Conservation (phyloP, 108 stramenopile genomes). For the Poteriospumella lacustris region DNA sequence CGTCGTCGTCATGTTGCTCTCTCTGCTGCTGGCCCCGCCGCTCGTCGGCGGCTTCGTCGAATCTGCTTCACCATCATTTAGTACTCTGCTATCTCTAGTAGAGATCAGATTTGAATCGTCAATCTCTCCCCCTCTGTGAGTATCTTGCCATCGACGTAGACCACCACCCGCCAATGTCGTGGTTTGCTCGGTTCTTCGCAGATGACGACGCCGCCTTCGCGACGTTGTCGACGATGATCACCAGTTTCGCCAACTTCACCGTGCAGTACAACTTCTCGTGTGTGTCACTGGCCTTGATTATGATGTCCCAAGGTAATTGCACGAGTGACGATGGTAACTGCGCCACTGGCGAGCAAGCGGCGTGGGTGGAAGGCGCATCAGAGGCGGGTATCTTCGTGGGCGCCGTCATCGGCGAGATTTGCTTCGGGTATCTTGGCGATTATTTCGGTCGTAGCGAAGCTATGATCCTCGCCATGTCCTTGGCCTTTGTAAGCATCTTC, state of each 20-base stretch:
- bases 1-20: no score
- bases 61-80: no score
- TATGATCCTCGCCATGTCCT: neutral
- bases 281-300: neutral
- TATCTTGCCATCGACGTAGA: no score
- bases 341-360: neutral
- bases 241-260: neutral
- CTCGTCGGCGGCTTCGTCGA: no score
- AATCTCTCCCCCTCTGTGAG: no score
- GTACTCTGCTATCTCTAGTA: no score
- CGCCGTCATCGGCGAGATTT: neutral
- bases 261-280: neutral
- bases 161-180: no score
- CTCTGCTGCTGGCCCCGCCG: no score
- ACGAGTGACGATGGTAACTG: constrained; percentile 9
- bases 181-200: no score
- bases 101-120: no score
- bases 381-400: neutral
- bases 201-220: no score
- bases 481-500: neutral
- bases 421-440: neutral
- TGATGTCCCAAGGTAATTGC: neutral
- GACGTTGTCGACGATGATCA: neutral
- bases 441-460: neutral
- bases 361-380: neutral